Evolutionary conservation across 169 alveolate genomes (phyloP).

Genomic region (Plasmodium sp.): DNA sequence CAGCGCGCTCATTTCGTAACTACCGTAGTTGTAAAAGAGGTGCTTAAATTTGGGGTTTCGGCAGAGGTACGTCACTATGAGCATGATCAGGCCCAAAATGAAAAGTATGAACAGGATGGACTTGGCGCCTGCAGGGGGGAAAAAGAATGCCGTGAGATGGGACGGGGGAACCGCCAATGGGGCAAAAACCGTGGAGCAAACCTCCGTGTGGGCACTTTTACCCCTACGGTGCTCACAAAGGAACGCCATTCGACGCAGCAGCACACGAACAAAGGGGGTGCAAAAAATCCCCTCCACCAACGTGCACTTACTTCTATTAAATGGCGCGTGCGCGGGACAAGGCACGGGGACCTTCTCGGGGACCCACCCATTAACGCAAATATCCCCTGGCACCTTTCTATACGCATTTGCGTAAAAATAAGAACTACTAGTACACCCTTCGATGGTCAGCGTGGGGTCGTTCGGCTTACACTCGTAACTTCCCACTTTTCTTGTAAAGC

Average conservation of each 20-base stretch:
- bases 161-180: not conserved
- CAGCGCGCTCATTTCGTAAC: not conserved
- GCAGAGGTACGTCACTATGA: constrained; percentile 68
- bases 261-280: not conserved
- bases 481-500: constrained; percentile 92
- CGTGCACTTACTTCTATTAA: constrained; percentile 76
- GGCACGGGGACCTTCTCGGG: constrained; percentile 93
- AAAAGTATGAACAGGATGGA: constrained; percentile 64
- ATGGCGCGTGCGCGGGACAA: constrained; percentile 92
- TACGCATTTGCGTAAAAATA: constrained; percentile 90
- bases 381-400: constrained; percentile 97
- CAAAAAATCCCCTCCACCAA: not conserved
- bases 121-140: constrained; percentile 35
- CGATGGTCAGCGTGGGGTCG: constrained; percentile 78
- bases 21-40: constrained; percentile 70
- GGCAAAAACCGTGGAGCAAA: too few species aligned
- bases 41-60: constrained; percentile 58
- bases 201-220: not conserved
- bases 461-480: constrained; percentile 88
- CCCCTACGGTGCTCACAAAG: not conserved
- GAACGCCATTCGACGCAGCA: not conserved
- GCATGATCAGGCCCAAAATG: constrained; percentile 63
- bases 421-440: constrained; percentile 85
- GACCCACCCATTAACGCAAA: constrained; percentile 96
- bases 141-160: not conserved